Conservation (phyloP, 441 rosid species). For the Syzygium syzygioides region DNA sequence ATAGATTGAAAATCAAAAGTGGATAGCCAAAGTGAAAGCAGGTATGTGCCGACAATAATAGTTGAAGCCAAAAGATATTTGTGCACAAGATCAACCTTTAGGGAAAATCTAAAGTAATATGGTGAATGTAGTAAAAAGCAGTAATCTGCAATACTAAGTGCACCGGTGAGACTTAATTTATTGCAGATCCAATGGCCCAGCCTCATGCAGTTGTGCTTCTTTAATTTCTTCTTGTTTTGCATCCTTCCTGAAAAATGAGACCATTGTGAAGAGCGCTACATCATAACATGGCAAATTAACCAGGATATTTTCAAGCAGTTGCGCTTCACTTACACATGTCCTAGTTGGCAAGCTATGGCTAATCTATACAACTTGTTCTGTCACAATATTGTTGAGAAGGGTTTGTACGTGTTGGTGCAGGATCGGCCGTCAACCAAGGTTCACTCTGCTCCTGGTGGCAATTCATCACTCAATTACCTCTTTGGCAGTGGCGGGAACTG, state of each 20-base stretch:
- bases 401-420: slow-evolving; percentile 14
- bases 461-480: slow-evolving; percentile 62
- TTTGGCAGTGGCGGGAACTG: slow-evolving; percentile 46
- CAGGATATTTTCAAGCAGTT: background rate
- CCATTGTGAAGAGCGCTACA: background rate
- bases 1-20: background rate
- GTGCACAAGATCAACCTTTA: background rate
- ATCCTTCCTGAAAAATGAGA: background rate
- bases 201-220: background rate
- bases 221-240: background rate
- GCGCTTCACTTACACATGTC: background rate
- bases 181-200: background rate
- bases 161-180: background rate
- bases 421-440: slow-evolving; percentile 73
- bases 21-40: background rate
- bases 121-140: background rate
- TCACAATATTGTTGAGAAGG: background rate
- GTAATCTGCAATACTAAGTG: background rate
- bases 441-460: slow-evolving; percentile 71
- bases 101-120: background rate
- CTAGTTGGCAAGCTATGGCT: background rate
- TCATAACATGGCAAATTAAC: background rate
- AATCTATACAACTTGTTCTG: background rate
- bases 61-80: background rate
- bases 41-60: background rate